Evolutionary conservation across 2,329 filamentous ascomycete species (phyloP).

Genomic region (Neonectria punicea): DNA sequence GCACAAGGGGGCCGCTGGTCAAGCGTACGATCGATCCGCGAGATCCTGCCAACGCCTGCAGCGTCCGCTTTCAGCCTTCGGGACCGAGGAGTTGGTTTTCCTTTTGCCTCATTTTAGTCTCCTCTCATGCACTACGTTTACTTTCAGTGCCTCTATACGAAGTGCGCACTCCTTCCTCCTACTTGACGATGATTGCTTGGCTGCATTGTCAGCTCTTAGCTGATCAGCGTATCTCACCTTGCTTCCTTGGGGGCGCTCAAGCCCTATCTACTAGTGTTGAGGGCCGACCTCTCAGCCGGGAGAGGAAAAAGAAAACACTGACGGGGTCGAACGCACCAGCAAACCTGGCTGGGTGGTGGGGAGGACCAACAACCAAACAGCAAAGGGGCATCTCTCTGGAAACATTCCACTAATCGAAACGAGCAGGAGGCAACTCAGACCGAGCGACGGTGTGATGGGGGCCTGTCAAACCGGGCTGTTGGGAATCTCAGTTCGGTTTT

Average conservation of each 20-base stretch:
- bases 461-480: background rate
- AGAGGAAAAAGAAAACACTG: conserved; percentile 14
- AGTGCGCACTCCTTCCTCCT: background rate
- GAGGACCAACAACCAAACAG: background rate
- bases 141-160: background rate
- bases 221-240: conserved; percentile 1
- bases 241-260: conserved; percentile 2
- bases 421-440: background rate
- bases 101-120: background rate
- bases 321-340: background rate
- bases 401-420: background rate
- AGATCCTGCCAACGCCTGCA: conserved; percentile 13
- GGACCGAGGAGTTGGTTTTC: background rate
- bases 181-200: background rate
- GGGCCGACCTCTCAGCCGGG: conserved; percentile 7
- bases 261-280: conserved; percentile 4
- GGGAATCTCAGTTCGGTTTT: background rate
- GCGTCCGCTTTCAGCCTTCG: background rate
- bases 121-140: background rate
- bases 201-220: background rate
- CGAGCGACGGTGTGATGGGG: background rate
- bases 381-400: conserved; percentile 1
- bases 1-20: background rate
- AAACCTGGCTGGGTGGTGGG: conserved; percentile 1
- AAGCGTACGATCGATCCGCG: background rate